Evolutionary conservation across 2,329 filamentous ascomycete species (phyloP).

Genomic region (Talaromyces sp.): DNA sequence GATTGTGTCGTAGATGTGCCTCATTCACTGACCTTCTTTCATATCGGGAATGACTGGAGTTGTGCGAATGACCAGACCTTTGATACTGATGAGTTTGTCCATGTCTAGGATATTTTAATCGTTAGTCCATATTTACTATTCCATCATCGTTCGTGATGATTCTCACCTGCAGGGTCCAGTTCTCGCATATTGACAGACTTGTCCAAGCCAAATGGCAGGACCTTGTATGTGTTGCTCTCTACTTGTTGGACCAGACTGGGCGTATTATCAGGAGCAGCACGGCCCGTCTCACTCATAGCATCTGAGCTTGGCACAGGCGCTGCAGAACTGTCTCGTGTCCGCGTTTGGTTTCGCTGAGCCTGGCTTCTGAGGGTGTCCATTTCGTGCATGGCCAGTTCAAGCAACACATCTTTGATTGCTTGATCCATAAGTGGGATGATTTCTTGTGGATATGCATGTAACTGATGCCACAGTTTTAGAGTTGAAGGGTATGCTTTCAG

Average conservation of each 20-base stretch:
- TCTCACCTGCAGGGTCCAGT: constrained; percentile 75
- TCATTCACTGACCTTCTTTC: constrained; percentile 64
- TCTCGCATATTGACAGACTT: constrained; percentile 86
- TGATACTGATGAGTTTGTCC: constrained; percentile 92
- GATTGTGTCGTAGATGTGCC: not conserved
- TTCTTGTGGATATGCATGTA: constrained; percentile 91
- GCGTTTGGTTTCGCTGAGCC: constrained; percentile 45
- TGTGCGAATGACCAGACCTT: constrained; percentile 91
- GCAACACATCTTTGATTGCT: constrained; percentile 86
- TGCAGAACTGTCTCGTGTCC: constrained; percentile 59
- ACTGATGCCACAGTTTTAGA: constrained; percentile 89
- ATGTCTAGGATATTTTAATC: constrained; percentile 58
- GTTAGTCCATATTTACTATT: not conserved
- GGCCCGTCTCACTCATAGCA: constrained; percentile 47
- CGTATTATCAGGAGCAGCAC: constrained; percentile 43
- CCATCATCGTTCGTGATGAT: too few relatives aligned
- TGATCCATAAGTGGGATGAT: constrained; percentile 97
- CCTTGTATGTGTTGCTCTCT: constrained; percentile 74
- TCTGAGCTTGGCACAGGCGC: constrained; percentile 74
- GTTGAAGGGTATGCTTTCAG: constrained; percentile 91
- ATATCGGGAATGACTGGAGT: constrained; percentile 98
- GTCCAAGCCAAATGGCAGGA: constrained; percentile 85
- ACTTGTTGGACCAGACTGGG: constrained; percentile 75
- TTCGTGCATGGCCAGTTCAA: constrained; percentile 79
- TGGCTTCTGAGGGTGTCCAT: constrained; percentile 65